phyloP scores from a whole-genome alignment of 1,139 yeast genomes.

The Zygosaccharomyces sapae region DNA sequence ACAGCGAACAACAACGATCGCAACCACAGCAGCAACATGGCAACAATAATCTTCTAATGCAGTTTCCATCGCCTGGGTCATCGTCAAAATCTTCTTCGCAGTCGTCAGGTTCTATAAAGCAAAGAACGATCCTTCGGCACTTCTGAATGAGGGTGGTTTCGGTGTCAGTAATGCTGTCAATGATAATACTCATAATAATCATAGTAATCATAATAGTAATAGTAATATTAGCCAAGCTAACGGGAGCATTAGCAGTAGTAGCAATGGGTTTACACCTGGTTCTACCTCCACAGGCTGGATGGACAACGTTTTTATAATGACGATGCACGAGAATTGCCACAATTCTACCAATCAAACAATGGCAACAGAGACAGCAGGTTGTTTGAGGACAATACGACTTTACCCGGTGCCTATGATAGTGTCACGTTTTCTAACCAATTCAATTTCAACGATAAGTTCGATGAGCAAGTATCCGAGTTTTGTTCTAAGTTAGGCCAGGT shows the following conservation, averaged over 20 bases:
- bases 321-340: slow-evolving; percentile 18
- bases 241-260: slow-evolving; percentile 1
- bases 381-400: neutral
- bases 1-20: neutral
- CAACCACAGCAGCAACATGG: neutral
- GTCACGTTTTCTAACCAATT: slow-evolving; percentile 30
- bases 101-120: slow-evolving; percentile 8
- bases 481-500: slow-evolving; percentile 73
- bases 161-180: slow-evolving; percentile 2
- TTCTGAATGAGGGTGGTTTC: neutral
- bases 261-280: slow-evolving; percentile 13
- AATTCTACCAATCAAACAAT: slow-evolving; percentile 7
- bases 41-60: slow-evolving; percentile 3
- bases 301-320: slow-evolving; percentile 24
- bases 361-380: neutral
- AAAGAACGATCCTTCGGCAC: slow-evolving; percentile 2
- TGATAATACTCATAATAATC: no score
- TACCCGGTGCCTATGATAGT: slow-evolving; percentile 16
- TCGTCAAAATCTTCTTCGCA: slow-evolving; percentile 12
- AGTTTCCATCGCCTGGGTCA: slow-evolving; percentile 17
- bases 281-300: slow-evolving; percentile 25
- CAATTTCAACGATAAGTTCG: slow-evolving; percentile 43
- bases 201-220: no score
- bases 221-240: slow-evolving; percentile 4
- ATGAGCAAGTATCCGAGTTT: slow-evolving; percentile 54